phyloP scores from a whole-genome alignment of 176 grass and related monocot species.

The Aegilops tauschii region DNA sequence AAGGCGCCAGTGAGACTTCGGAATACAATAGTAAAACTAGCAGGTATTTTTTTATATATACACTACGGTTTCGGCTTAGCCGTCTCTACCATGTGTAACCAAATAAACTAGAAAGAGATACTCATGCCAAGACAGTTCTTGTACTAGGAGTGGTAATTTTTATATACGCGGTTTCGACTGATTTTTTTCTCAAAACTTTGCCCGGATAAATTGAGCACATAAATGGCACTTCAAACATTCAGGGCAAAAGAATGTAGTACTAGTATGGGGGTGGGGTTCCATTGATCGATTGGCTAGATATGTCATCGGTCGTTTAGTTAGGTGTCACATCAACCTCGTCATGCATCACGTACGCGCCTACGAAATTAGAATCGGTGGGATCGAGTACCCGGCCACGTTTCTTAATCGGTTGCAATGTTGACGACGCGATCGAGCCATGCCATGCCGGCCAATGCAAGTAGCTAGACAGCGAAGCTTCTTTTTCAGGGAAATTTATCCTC shows the following conservation, averaged over 20 bases:
- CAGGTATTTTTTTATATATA: background rate
- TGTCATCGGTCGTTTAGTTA: background rate
- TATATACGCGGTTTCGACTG: too few species aligned
- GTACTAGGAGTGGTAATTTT: too few species aligned
- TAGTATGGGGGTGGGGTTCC: background rate
- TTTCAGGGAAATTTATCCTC: background rate
- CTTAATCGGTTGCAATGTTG: slow-evolving; percentile 24
- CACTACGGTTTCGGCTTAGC: background rate
- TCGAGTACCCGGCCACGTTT: background rate
- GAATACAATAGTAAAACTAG: background rate
- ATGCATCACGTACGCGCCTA: background rate
- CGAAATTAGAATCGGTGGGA: background rate
- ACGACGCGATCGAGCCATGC: background rate
- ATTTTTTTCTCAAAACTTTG: too few species aligned
- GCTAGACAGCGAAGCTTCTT: background rate
- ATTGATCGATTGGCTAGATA: slow-evolving; percentile 6
- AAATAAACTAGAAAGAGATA: background rate
- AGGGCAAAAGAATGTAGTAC: background rate
- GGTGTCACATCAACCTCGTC: slow-evolving; percentile 23
- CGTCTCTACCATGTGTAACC: background rate
- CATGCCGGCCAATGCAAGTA: background rate
- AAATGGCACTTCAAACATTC: background rate
- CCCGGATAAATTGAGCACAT: too few species aligned
- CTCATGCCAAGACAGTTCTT: background rate
- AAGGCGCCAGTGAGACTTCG: background rate